Conservation (phyloP, 2,329 filamentous ascomycete species). For the Phyllosticta citrichinensis region DNA sequence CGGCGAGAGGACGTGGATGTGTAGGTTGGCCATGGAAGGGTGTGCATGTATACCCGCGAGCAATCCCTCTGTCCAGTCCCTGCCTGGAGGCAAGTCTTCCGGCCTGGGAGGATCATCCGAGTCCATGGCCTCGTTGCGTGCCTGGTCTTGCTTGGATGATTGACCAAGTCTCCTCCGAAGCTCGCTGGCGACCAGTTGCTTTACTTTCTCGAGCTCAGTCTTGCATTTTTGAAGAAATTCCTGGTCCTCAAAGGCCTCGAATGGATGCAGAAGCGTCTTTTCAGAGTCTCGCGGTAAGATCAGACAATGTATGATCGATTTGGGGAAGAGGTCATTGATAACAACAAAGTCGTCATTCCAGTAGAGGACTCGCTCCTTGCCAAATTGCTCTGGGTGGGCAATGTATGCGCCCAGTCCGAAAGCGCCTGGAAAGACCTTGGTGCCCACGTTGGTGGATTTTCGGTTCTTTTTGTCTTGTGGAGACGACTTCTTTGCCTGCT, state of each 20-base stretch:
- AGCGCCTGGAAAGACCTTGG: slow-evolving; percentile 37
- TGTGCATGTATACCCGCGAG: slow-evolving; percentile 72
- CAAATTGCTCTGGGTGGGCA: slow-evolving; percentile 49
- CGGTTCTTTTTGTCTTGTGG: not conserved
- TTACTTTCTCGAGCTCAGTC: slow-evolving; percentile 51
- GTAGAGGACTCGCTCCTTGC: slow-evolving; percentile 51
- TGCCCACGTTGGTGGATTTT: slow-evolving; percentile 13
- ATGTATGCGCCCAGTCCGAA: slow-evolving; percentile 61
- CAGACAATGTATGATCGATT: slow-evolving; percentile 74
- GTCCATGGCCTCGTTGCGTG: slow-evolving; percentile 55
- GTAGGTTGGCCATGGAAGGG: slow-evolving; percentile 86
- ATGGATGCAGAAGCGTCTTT: slow-evolving; percentile 59
- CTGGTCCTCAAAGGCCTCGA: slow-evolving; percentile 62
- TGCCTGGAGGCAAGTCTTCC: slow-evolving; percentile 51
- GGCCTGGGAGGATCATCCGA: slow-evolving; percentile 19
- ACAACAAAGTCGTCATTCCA: slow-evolving; percentile 60
- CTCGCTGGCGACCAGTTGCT: slow-evolving; percentile 59
- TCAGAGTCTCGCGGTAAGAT: slow-evolving; percentile 65
- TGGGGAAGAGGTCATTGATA: slow-evolving; percentile 78
- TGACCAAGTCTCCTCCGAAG: slow-evolving; percentile 58
- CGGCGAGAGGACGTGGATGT: slow-evolving; percentile 75
- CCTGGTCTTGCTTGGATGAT: slow-evolving; percentile 52
- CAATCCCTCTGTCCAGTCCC: slow-evolving; percentile 71
- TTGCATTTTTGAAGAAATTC: slow-evolving; percentile 57
- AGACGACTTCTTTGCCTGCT: slow-evolving; percentile 23